A percentile compares a stretch with the other conserved stretches of the same genome.
Evolutionary conservation across 495 filamentous ascomycete genomes (phyloP).

Genomic region (Cairneyella variabilis): DNA sequence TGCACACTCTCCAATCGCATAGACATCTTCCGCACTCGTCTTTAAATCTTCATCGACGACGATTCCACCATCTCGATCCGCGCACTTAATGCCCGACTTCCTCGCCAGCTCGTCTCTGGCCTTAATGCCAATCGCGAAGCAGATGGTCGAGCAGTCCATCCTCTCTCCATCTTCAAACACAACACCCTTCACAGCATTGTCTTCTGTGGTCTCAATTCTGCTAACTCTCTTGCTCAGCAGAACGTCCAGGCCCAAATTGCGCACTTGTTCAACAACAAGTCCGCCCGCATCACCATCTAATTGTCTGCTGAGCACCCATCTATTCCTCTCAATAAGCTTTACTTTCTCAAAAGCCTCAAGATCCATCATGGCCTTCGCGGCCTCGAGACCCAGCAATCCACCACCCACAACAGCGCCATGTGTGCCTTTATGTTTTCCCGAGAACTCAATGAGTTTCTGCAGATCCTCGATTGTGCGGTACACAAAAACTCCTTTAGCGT

Average conservation of each 20-base stretch:
- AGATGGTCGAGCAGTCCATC: conserved; percentile 80
- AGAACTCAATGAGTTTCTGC: conserved; percentile 74
- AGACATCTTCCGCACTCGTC: conserved; percentile 72
- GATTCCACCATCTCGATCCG: conserved; percentile 66
- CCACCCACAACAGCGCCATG: conserved; percentile 85
- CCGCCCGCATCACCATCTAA: conserved; percentile 80
- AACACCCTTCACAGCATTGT: conserved; percentile 70
- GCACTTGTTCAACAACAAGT: conserved; percentile 82
- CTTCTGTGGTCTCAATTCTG: conserved; percentile 62
- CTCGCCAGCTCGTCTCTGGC: conserved; percentile 78
- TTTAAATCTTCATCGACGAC: conserved; percentile 65
- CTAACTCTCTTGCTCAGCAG: conserved; percentile 75
- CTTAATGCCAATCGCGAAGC: conserved; percentile 90
- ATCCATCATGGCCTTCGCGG: conserved; percentile 94
- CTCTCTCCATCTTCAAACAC: conserved; percentile 81
- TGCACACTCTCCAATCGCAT: conserved; percentile 93
- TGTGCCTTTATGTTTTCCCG: conserved; percentile 59
- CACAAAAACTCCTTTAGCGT: conserved; percentile 89
- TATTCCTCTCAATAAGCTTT: conserved; percentile 81
- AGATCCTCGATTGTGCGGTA: conserved; percentile 89
- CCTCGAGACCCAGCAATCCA: conserved; percentile 85
- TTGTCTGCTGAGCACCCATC: conserved; percentile 85
- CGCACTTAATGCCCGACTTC: conserved; percentile 67
- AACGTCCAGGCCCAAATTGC: conserved; percentile 78
- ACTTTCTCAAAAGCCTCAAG: conserved; percentile 73